Percentiles rank a stretch among this genome's conserved stretches.
phyloP scores from a whole-genome alignment of 352 stramenopile genomes.

The Phytophthora gonapodyides region DNA sequence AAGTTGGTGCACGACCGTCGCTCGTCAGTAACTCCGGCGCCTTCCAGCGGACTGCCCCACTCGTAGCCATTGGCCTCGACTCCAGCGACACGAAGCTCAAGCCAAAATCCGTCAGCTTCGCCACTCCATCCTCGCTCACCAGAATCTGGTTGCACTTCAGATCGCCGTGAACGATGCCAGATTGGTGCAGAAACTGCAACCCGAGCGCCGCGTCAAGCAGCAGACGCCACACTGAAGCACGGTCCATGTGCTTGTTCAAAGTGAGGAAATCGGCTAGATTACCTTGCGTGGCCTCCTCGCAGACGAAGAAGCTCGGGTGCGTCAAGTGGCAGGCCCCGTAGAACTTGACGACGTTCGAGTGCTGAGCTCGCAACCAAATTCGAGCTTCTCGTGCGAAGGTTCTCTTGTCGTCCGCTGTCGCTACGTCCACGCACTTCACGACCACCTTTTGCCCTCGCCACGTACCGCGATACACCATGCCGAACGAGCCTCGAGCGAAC shows the following conservation, averaged over 20 bases:
- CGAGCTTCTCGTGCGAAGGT: conserved; percentile 30
- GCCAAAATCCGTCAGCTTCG: conserved; percentile 32
- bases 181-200: conserved; percentile 24
- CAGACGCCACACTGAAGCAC: conserved; percentile 13
- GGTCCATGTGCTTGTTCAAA: not conserved
- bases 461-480: conserved; percentile 16
- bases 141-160: conserved; percentile 34
- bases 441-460: conserved; percentile 28
- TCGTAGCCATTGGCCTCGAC: conserved; percentile 1
- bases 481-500: conserved; percentile 21
- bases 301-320: conserved; percentile 22
- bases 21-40: conserved; percentile 6
- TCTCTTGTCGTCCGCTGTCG: conserved; percentile 14
- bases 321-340: conserved; percentile 20
- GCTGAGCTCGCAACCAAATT: conserved; percentile 16
- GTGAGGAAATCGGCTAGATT: conserved; percentile 7
- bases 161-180: conserved; percentile 21
- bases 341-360: conserved; percentile 17
- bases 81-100: conserved; percentile 16
- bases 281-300: conserved; percentile 12
- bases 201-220: conserved; percentile 23
- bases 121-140: conserved; percentile 15
- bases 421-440: conserved; percentile 24
- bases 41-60: conserved; percentile 12
- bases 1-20: not conserved